phyloP scores from a whole-genome alignment of 495 filamentous ascomycete species.

The Entonaema liquescens region DNA sequence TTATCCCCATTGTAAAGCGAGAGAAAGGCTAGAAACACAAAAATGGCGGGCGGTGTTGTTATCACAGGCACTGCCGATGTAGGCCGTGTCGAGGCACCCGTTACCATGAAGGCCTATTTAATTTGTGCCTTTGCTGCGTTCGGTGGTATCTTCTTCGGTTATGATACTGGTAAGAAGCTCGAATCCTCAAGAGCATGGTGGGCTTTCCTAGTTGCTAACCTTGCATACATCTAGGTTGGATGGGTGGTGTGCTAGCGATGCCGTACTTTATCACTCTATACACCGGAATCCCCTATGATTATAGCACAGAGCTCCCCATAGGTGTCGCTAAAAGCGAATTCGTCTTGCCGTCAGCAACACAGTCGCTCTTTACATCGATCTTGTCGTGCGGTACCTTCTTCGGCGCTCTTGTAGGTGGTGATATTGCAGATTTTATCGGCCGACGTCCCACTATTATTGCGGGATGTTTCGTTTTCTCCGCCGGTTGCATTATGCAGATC shows the following conservation, averaged over 20 bases:
- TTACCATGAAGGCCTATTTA: conserved; percentile 68
- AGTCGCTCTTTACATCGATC: conserved; percentile 71
- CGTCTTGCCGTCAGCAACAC: conserved; percentile 57
- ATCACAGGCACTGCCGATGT: conserved; percentile 51
- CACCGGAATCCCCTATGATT: conserved; percentile 55
- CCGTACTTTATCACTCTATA: conserved; percentile 57
- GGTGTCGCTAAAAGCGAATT: conserved; percentile 46
- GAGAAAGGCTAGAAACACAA: conserved; percentile 26
- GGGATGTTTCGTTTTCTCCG: conserved; percentile 65
- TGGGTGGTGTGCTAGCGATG: conserved; percentile 62
- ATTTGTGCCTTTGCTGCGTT: conserved; percentile 69
- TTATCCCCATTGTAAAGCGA: conserved; percentile 11
- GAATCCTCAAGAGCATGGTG: conserved; percentile 27
- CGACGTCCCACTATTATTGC: conserved; percentile 67
- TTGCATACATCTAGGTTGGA: conserved; percentile 63
- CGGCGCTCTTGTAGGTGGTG: conserved; percentile 68
- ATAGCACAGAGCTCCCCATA: conserved; percentile 58
- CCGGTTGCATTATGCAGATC: conserved; percentile 68
- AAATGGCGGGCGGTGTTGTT: conserved; percentile 52
- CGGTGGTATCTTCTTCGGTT: conserved; percentile 68
- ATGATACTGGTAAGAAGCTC: conserved; percentile 64
- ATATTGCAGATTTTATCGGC: conserved; percentile 69
- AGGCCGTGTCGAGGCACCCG: conserved; percentile 62
- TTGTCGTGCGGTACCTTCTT: conserved; percentile 74
- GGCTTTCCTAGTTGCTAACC: conserved; percentile 63